Conservation (phyloP, 441 rosid species). For the Biscutella laevigata region DNA sequence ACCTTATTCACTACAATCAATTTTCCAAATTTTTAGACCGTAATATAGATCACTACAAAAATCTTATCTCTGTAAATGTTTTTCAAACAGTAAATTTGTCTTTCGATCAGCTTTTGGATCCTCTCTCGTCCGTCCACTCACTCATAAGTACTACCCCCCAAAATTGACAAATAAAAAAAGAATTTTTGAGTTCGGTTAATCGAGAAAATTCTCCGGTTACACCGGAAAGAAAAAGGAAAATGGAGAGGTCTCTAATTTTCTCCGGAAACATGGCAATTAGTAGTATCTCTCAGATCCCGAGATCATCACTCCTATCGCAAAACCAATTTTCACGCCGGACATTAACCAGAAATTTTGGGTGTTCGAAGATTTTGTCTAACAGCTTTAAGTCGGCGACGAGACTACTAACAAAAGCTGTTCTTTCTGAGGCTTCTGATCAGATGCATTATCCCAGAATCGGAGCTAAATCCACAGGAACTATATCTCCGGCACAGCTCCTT, state of each 20-base stretch:
- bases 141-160: not conserved
- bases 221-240: no score
- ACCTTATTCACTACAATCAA: not conserved
- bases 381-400: constrained; percentile 12
- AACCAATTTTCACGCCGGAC: constrained; percentile 20
- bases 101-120: not conserved
- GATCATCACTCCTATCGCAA: constrained; percentile 21
- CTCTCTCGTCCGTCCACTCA: constrained; percentile 7
- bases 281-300: constrained; percentile 28
- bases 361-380: constrained; percentile 15
- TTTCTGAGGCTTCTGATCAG: constrained; percentile 40
- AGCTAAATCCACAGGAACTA: constrained; percentile 55
- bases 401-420: constrained; percentile 34
- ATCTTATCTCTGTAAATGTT: not conserved
- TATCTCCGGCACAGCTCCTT: constrained; percentile 53
- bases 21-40: not conserved
- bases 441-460: constrained; percentile 49
- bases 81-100: not conserved
- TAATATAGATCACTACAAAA: no score
- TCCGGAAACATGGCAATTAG: constrained; percentile 34
- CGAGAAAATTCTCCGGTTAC: constrained; percentile 4
- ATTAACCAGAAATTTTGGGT: constrained; percentile 18
- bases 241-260: constrained; percentile 40
- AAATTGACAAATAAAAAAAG: not conserved
- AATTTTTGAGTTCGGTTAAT: not conserved